phyloP scores from a whole-genome alignment of 2,329 filamentous ascomycete genomes.

The Daldinia sp. region DNA sequence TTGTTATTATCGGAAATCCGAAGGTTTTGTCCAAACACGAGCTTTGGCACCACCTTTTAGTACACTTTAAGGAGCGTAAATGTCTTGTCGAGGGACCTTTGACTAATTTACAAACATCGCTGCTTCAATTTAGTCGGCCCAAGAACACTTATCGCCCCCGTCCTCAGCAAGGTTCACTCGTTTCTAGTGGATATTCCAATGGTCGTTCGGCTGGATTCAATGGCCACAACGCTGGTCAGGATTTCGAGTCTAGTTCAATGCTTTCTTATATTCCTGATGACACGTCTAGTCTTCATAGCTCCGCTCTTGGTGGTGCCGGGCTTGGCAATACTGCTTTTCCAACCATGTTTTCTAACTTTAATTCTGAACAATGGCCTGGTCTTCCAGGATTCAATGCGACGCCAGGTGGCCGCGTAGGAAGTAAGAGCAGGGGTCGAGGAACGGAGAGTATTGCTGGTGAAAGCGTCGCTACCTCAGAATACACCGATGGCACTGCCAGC shows the following conservation, averaged over 20 bases:
- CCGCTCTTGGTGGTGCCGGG: conserved; percentile 85
- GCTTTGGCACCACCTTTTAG: conserved; percentile 92
- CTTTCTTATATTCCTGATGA: conserved; percentile 97
- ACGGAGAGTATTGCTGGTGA: conserved; percentile 87
- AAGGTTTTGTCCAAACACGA: conserved; percentile 98
- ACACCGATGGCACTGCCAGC: conserved; percentile 82
- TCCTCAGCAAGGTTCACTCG: conserved; percentile 76
- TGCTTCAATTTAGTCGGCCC: conserved; percentile 93
- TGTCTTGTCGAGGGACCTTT: conserved; percentile 95
- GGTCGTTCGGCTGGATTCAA: conserved; percentile 52
- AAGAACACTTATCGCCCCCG: conserved; percentile 94
- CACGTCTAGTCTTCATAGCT: conserved; percentile 94
- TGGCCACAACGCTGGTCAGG: conserved; percentile 55
- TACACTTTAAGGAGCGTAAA: conserved; percentile 96
- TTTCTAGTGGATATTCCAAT: conserved; percentile 48
- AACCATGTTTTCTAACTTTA: conserved; percentile 94
- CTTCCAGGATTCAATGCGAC: conserved; percentile 69
- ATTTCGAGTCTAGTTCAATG: conserved; percentile 84
- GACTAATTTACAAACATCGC: conserved; percentile 92
- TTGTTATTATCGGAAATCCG: conserved; percentile 96
- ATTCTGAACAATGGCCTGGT: conserved; percentile 85
- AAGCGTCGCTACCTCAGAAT: conserved; percentile 89
- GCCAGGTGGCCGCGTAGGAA: conserved; percentile 67
- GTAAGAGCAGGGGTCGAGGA: conserved; percentile 71
- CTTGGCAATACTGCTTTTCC: conserved; percentile 81